Evolutionary conservation across 768 basidiomycete genomes (phyloP).

Genomic region (Leucosporidium creatinivorum): DNA sequence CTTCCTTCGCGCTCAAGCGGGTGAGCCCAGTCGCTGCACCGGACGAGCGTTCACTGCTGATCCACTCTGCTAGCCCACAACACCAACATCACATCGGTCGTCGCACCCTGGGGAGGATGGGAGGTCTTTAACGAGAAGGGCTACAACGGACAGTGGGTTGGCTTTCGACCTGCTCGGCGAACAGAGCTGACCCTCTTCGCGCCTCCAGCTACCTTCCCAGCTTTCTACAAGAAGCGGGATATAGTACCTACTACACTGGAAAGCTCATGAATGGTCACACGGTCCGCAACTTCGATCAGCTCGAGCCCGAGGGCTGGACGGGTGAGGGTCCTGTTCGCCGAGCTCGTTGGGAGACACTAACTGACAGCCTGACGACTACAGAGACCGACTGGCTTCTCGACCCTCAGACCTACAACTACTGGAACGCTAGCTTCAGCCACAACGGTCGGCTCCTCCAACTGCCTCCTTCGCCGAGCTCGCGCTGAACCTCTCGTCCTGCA

Average conservation of each 20-base stretch:
- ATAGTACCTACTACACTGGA: constrained; percentile 25
- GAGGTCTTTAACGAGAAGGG: constrained; percentile 26
- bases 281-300: constrained; percentile 1
- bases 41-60: too few relatives aligned
- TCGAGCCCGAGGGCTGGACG: constrained; percentile 11
- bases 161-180: neutral
- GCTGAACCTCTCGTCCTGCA: neutral
- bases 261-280: constrained; percentile 34
- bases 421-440: constrained; percentile 3
- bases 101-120: constrained; percentile 26
- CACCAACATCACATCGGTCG: constrained; percentile 22
- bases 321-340: neutral
- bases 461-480: neutral
- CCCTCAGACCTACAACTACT: constrained; percentile 32
- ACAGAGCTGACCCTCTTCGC: neutral
- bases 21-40: too few relatives aligned
- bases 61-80: too few relatives aligned
- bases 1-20: constrained; percentile 19
- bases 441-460: neutral
- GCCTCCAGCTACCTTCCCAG: constrained; percentile 10
- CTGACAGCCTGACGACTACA: neutral
- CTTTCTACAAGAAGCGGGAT: constrained; percentile 23
- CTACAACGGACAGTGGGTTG: constrained; percentile 7
- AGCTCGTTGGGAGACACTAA: too few relatives aligned
- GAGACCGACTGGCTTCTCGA: constrained; percentile 28